Conservation (phyloP, 1,284 basidiomycete species). For the Lignosus rhinocerotis region DNA sequence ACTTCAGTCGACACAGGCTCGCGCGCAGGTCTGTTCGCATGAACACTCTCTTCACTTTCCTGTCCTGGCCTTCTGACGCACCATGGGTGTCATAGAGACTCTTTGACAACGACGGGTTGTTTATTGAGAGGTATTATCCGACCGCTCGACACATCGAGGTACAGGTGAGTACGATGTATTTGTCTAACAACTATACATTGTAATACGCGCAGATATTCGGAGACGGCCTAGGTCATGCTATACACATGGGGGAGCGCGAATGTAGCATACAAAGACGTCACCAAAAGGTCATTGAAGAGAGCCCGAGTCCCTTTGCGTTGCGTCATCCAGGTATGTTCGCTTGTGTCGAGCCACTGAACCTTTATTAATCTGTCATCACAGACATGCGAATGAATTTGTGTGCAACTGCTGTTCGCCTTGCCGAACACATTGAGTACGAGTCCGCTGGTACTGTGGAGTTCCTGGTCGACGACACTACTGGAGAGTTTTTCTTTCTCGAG, state of each 20-base stretch:
- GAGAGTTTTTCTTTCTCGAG: constrained; percentile 70
- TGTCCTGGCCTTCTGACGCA: background rate
- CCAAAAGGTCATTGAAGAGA: constrained; percentile 77
- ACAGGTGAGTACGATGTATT: constrained; percentile 42
- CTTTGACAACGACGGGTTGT: constrained; percentile 57
- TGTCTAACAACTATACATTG: background rate
- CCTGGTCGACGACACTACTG: constrained; percentile 56
- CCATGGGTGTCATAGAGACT: constrained; percentile 37
- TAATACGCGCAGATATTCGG: constrained; percentile 54
- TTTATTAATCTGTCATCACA: constrained; percentile 15
- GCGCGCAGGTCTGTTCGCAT: constrained; percentile 45
- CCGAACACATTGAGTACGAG: constrained; percentile 52
- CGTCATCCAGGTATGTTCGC: constrained; percentile 37
- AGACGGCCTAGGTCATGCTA: constrained; percentile 55
- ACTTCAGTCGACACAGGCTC: constrained; percentile 41
- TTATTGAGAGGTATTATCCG: constrained; percentile 63
- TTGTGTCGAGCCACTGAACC: background rate
- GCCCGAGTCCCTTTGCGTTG: constrained; percentile 54
- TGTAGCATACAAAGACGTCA: constrained; percentile 71
- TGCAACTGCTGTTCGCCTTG: constrained; percentile 52
- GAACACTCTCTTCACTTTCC: background rate
- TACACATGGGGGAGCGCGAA: constrained; percentile 73
- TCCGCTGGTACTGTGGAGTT: constrained; percentile 75
- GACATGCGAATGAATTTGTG: constrained; percentile 50
- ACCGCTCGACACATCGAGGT: constrained; percentile 66